A percentile compares a stretch with the other conserved stretches of the same genome.
These are phyloP conservation scores for Fusarium sp. DNA, from an alignment of 2,329 filamentous ascomycete species.

Conservation along the genomic window DNA sequence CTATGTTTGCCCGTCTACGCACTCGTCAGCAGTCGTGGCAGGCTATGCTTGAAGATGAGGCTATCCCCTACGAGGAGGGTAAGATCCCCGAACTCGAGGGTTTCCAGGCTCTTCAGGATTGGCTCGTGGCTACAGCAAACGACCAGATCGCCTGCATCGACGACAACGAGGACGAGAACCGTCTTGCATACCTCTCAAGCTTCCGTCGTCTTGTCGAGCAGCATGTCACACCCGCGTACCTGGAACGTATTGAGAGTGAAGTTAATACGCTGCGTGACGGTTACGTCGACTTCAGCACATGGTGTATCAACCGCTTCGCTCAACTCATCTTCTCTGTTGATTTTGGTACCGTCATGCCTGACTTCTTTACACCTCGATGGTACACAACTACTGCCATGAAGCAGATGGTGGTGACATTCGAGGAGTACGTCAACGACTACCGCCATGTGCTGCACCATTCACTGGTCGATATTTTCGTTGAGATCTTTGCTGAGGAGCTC, in stretches of 20 bases:
- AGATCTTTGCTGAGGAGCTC: slow-evolving; percentile 92
- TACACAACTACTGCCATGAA: slow-evolving; percentile 89
- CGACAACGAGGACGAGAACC: slow-evolving; percentile 81
- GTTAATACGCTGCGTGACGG: slow-evolving; percentile 82
- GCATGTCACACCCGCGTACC: slow-evolving; percentile 82
- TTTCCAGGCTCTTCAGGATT: slow-evolving; percentile 88
- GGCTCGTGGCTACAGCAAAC: slow-evolving; percentile 96
- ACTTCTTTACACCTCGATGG: slow-evolving; percentile 93
- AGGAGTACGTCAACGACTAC: slow-evolving; percentile 94
- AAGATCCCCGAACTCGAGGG: slow-evolving; percentile 67
- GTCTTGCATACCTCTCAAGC: slow-evolving; percentile 83
- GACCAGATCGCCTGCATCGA: slow-evolving; percentile 99
- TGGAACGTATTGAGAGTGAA: slow-evolving; percentile 78
- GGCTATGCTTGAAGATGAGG: slow-evolving; percentile 87
- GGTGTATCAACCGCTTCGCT: slow-evolving; percentile 89
- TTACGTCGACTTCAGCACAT: slow-evolving; percentile 94
- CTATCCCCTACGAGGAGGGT: slow-evolving; percentile 73
- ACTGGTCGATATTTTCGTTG: slow-evolving; percentile 89
- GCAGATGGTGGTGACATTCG: slow-evolving; percentile 92
- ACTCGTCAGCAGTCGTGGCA: slow-evolving; percentile 88
- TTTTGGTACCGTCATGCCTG: slow-evolving; percentile 82
- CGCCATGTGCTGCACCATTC: slow-evolving; percentile 84
- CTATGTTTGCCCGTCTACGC: slow-evolving; percentile 91
- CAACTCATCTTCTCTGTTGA: slow-evolving; percentile 90
- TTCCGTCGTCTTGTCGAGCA: slow-evolving; percentile 87